Evolutionary conservation across 768 basidiomycete species (phyloP).

Genomic region (Macrolepiota albuminosa): DNA sequence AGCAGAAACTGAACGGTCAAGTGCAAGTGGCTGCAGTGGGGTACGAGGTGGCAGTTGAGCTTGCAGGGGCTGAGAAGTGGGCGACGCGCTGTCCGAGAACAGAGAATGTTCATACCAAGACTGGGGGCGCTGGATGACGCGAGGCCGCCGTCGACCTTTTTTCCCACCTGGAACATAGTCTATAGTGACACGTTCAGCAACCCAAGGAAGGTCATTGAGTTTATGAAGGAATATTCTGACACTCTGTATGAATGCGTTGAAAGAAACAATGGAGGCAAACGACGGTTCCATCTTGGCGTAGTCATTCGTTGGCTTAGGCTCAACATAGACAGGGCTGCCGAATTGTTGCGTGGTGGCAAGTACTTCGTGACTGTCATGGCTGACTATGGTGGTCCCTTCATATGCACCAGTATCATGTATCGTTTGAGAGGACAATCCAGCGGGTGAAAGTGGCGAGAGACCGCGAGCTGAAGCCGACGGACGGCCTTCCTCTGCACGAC

Average conservation of each 20-base stretch:
- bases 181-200: constrained; percentile 26
- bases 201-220: constrained; percentile 32
- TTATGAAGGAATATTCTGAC: constrained; percentile 26
- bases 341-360: constrained; percentile 4
- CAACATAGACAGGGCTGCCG: constrained; percentile 21
- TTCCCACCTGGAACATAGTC: constrained; percentile 26
- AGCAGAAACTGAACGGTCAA: not conserved
- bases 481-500: constrained; percentile 3
- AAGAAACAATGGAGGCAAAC: constrained; percentile 20
- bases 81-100: constrained; percentile 13
- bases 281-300: constrained; percentile 31
- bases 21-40: not conserved
- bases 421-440: constrained; percentile 5
- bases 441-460: constrained; percentile 4
- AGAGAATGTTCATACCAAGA: constrained; percentile 15
- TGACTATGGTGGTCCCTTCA: constrained; percentile 11
- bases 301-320: constrained; percentile 26
- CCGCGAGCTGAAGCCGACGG: not conserved
- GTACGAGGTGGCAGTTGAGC: not conserved
- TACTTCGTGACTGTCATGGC: constrained; percentile 8
- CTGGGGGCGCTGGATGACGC: constrained; percentile 5
- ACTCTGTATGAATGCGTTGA: constrained; percentile 23
- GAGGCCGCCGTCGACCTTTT: constrained; percentile 11
- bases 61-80: constrained; percentile 2
- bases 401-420: not conserved